phyloP scores from a whole-genome alignment of 345 rosid genomes.

The Heritiera fomes region DNA sequence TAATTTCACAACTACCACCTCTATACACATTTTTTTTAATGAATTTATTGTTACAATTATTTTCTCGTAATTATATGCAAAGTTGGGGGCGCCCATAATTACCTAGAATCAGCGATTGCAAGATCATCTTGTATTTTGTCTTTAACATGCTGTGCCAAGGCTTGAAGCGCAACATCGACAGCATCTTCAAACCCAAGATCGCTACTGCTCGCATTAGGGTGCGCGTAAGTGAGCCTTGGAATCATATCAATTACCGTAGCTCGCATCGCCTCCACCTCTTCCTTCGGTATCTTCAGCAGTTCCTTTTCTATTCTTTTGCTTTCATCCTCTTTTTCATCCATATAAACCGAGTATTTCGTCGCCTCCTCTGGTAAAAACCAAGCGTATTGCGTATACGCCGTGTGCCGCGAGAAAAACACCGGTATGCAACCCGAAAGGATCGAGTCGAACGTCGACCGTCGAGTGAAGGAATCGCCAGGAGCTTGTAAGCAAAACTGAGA shows the following conservation, averaged over 20 bases:
- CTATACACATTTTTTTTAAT: too few relatives aligned
- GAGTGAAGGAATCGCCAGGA: slow-evolving; percentile 61
- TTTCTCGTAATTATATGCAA: too few relatives aligned
- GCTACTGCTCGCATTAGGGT: slow-evolving; percentile 43
- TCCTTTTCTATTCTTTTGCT: slow-evolving; percentile 36
- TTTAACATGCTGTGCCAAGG: slow-evolving; percentile 30
- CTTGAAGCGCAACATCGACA: slow-evolving; percentile 47
- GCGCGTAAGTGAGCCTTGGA: slow-evolving; percentile 49
- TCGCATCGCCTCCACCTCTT: slow-evolving; percentile 36
- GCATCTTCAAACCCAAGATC: slow-evolving; percentile 40
- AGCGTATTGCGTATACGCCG: slow-evolving; percentile 57
- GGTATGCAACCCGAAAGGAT: slow-evolving; percentile 57
- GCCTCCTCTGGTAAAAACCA: slow-evolving; percentile 47
- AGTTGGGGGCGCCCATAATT: neutral
- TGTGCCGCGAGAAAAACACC: slow-evolving; percentile 63
- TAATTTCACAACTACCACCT: too few relatives aligned
- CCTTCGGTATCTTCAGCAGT: slow-evolving; percentile 34
- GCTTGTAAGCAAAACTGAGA: slow-evolving; percentile 60
- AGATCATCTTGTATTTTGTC: neutral
- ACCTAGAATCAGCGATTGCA: neutral
- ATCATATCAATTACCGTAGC: slow-evolving; percentile 38
- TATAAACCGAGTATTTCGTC: slow-evolving; percentile 43
- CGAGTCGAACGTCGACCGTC: slow-evolving; percentile 58
- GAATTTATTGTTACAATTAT: too few relatives aligned
- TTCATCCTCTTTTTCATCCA: slow-evolving; percentile 21